phyloP scores from a whole-genome alignment of 140 eudicot species.

The Ambrosia hybrid region DNA sequence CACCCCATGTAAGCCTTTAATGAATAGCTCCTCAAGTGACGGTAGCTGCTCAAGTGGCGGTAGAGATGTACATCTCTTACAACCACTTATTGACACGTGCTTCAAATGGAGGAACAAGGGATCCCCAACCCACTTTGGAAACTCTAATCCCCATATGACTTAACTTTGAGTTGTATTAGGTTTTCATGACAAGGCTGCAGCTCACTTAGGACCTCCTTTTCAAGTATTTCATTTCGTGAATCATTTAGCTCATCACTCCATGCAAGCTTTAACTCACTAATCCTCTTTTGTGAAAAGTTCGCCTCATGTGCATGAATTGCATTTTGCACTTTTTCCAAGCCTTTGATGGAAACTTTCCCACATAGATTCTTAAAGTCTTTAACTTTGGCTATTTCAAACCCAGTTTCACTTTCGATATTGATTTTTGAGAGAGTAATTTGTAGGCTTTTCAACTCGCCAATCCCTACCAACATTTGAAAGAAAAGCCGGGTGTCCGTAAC shows the following conservation, averaged over 20 bases:
- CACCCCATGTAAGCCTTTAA: conserved; percentile 23
- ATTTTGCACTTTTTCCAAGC: neutral
- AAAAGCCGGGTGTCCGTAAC: neutral
- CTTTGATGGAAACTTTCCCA: neutral
- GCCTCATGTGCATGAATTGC: neutral
- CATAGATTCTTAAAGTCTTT: neutral
- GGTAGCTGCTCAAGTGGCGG: conserved; percentile 39
- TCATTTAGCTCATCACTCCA: neutral
- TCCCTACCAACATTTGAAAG: neutral
- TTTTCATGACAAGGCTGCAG: conserved; percentile 23
- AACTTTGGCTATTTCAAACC: neutral
- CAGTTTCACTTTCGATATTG: neutral
- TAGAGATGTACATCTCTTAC: conserved; percentile 27
- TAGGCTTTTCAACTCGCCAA: neutral
- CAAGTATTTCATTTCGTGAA: neutral
- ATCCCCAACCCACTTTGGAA: conserved; percentile 27
- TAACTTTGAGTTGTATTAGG: neutral
- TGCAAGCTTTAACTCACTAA: neutral
- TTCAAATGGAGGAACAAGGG: conserved; percentile 21
- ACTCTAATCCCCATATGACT: conserved; percentile 16
- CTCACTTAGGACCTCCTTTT: conserved; percentile 22
- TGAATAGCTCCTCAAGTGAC: conserved; percentile 24
- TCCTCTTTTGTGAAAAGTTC: neutral
- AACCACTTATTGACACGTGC: conserved; percentile 8
- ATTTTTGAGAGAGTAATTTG: neutral